Conservation (phyloP, 192 early-diverging fungal genomes). For the Mortierella alpina region DNA sequence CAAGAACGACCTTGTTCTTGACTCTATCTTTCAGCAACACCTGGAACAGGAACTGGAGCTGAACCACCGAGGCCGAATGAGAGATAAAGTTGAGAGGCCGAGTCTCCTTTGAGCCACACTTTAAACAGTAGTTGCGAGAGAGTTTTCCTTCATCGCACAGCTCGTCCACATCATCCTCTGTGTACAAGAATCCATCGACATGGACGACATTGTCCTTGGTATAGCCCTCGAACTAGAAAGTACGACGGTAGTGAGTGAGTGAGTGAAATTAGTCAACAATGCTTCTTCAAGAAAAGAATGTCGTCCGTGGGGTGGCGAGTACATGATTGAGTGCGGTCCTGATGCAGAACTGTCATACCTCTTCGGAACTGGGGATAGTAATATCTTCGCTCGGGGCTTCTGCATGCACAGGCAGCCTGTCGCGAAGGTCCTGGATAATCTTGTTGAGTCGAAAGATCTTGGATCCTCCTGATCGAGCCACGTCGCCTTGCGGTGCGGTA, state of each 20-base stretch:
- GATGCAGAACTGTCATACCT: conserved; percentile 33
- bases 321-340: too few relatives aligned
- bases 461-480: conserved; percentile 36
- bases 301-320: not conserved
- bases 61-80: conserved; percentile 66
- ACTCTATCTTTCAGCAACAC: conserved; percentile 55
- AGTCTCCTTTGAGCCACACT: conserved; percentile 62
- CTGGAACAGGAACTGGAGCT: conserved; percentile 67
- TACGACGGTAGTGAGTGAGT: not conserved
- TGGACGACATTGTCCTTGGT: conserved; percentile 65
- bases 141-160: conserved; percentile 65
- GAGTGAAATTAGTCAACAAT: not conserved
- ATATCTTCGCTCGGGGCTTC: conserved; percentile 64
- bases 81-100: conserved; percentile 64
- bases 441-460: conserved; percentile 54
- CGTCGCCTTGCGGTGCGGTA: conserved; percentile 1
- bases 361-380: conserved; percentile 57
- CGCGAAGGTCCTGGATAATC: conserved; percentile 64
- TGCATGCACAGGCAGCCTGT: conserved; percentile 61
- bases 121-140: conserved; percentile 63
- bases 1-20: conserved; percentile 62
- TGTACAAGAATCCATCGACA: conserved; percentile 68
- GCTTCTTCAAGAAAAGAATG: not conserved
- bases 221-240: conserved; percentile 59
- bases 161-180: conserved; percentile 70